These are phyloP conservation scores for Tympanopsis confertula DNA, from an alignment of 2,329 filamentous ascomycete genomes.

Conservation along the genomic window DNA sequence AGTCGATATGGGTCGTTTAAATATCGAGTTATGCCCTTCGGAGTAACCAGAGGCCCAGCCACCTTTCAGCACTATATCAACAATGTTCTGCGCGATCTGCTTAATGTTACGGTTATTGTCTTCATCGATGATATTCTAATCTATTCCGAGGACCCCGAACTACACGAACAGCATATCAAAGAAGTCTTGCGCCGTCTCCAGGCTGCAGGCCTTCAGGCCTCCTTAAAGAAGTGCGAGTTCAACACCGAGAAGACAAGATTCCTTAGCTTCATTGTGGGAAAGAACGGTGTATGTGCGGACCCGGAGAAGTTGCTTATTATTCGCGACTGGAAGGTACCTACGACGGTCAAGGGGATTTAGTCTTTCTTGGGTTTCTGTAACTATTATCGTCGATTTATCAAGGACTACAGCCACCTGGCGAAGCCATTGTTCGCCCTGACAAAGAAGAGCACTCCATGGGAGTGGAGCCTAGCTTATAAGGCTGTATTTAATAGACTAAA, in stretches of 20 bases:
- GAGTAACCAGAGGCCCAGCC: constrained; percentile 9
- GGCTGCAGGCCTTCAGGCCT: constrained; percentile 1
- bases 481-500: constrained; percentile 11
- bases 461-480: constrained; percentile 3
- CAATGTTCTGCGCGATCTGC: constrained; percentile 4
- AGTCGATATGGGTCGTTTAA: constrained; percentile 5
- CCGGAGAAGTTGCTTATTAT: constrained; percentile 6
- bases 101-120: constrained; percentile 6
- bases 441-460: constrained; percentile 6
- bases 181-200: constrained; percentile 3
- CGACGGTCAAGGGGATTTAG: constrained; percentile 9
- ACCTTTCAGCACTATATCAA: constrained; percentile 8
- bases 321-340: constrained; percentile 6
- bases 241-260: constrained; percentile 6
- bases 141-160: constrained; percentile 2
- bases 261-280: constrained; percentile 6
- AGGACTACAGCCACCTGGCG: constrained; percentile 9
- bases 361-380: constrained; percentile 16
- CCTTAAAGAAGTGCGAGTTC: constrained; percentile 7
- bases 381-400: constrained; percentile 18
- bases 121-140: constrained; percentile 8
- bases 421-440: constrained; percentile 9
- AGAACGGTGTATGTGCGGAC: constrained; percentile 7
- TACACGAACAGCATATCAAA: constrained; percentile 1
- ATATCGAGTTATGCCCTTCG: constrained; percentile 15